phyloP scores from a whole-genome alignment of 768 basidiomycete species.

The Pulveroboletus sp. region DNA sequence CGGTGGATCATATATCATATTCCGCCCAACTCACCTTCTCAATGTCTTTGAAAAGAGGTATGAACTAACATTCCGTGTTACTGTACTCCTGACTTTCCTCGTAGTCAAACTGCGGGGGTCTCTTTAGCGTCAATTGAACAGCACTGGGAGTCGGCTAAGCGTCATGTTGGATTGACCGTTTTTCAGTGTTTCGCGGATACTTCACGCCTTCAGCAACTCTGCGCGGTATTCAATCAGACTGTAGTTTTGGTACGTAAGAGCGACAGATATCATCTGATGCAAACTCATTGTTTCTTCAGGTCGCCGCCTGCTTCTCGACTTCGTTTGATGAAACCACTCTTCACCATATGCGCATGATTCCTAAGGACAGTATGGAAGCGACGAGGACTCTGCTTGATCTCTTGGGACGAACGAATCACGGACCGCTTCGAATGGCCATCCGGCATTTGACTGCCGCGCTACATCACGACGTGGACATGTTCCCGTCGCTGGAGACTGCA shows the following conservation, averaged over 20 bases:
- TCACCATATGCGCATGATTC: slow-evolving; percentile 9
- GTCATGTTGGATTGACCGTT: slow-evolving; percentile 35
- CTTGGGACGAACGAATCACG: slow-evolving; percentile 32
- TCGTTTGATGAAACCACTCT: slow-evolving; percentile 33
- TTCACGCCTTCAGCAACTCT: slow-evolving; percentile 42
- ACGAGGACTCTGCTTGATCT: slow-evolving; percentile 28
- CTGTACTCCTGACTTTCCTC: background rate
- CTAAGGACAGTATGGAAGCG: slow-evolving; percentile 13
- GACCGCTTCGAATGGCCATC: slow-evolving; percentile 34
- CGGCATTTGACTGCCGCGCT: slow-evolving; percentile 29
- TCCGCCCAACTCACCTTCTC: slow-evolving; percentile 42
- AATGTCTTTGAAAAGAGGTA: slow-evolving; percentile 41
- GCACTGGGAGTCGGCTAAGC: slow-evolving; percentile 38
- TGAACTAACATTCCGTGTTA: slow-evolving; percentile 1
- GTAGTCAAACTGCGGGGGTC: slow-evolving; percentile 41
- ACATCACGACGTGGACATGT: slow-evolving; percentile 13
- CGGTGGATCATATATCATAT: slow-evolving; percentile 40
- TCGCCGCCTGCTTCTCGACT: slow-evolving; percentile 42
- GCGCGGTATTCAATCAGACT: slow-evolving; percentile 37
- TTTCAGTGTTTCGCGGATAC: slow-evolving; percentile 37
- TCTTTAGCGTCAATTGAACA: slow-evolving; percentile 38
- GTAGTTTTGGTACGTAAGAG: slow-evolving; percentile 39
- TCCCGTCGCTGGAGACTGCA: slow-evolving; percentile 18
- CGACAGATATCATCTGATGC: background rate
- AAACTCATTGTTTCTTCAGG: slow-evolving; percentile 28